phyloP scores from a whole-genome alignment of 2,329 filamentous ascomycete genomes.

The Pseudogymnoascus sp. region DNA sequence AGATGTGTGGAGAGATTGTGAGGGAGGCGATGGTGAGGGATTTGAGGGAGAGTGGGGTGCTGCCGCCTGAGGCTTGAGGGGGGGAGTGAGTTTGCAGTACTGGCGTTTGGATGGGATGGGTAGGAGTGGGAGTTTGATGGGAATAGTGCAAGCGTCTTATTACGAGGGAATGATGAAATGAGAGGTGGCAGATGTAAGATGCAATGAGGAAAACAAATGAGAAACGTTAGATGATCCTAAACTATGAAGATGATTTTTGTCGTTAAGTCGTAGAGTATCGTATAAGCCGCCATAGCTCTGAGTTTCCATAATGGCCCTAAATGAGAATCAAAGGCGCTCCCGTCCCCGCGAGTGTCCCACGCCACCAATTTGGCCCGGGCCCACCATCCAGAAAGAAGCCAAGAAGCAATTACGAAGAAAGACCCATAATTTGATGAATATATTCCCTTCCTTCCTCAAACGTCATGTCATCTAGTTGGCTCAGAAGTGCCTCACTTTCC shows the following conservation, averaged over 20 bases:
- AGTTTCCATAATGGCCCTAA: not conserved
- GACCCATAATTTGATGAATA: no score
- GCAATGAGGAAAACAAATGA: not conserved
- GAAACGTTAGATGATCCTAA: not conserved
- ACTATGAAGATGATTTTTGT: not conserved
- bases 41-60: constrained; percentile 34
- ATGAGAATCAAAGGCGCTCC: not conserved
- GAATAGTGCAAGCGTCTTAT: not conserved
- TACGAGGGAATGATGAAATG: not conserved
- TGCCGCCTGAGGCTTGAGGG: not conserved
- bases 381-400: not conserved
- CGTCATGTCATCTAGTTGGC: not conserved
- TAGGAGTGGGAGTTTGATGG: not conserved
- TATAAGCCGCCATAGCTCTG: not conserved
- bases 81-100: not conserved
- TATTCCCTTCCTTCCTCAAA: not conserved
- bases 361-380: not conserved
- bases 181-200: not conserved
- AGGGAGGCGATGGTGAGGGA: constrained; percentile 63
- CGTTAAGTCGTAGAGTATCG: not conserved
- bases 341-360: not conserved
- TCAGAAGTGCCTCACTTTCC: no score
- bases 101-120: not conserved
- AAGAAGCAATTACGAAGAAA: not conserved
- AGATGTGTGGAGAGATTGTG: constrained; percentile 62